These are phyloP conservation scores for Pichia gijzeniarum DNA, from an alignment of 805 yeast genomes.

Conservation along the genomic window DNA sequence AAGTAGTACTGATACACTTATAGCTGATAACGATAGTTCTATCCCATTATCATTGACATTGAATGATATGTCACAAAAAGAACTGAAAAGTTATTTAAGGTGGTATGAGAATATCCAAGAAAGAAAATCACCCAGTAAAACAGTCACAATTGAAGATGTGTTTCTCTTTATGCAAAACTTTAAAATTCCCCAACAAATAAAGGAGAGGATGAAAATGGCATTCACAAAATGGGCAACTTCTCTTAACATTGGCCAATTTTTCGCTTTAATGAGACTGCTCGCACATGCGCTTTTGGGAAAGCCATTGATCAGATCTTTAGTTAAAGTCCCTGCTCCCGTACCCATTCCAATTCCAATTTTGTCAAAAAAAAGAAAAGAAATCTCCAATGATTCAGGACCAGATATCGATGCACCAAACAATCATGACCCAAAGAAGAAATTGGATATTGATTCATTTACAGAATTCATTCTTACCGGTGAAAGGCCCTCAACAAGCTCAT, in stretches of 20 bases:
- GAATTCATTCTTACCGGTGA: constrained; percentile 79
- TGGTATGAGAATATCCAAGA: constrained; percentile 88
- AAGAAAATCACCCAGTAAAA: constrained; percentile 51
- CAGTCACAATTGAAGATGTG: constrained; percentile 72
- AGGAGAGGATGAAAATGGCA: constrained; percentile 42
- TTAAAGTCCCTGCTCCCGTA: constrained; percentile 52
- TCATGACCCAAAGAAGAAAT: constrained; percentile 29
- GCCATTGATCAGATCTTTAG: constrained; percentile 47
- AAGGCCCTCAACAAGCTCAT: constrained; percentile 39
- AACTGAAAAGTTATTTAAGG: constrained; percentile 76
- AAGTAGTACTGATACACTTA: constrained; percentile 25
- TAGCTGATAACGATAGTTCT: constrained; percentile 31
- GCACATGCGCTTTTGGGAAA: constrained; percentile 54
- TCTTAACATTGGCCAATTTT: constrained; percentile 84
- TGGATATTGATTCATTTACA: constrained; percentile 83
- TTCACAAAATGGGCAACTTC: constrained; percentile 51
- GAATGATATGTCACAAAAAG: constrained; percentile 67
- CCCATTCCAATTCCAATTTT: constrained; percentile 80
- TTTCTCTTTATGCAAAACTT: constrained; percentile 74
- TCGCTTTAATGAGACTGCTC: constrained; percentile 74
- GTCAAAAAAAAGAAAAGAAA: constrained; percentile 44
- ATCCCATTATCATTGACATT: constrained; percentile 61
- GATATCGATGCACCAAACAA: constrained; percentile 5
- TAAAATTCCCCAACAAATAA: constrained; percentile 46
- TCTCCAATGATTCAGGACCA: constrained; percentile 8